Evolutionary conservation across 257 asterid genomes (phyloP), one percentile per base, ranked within the genome.

Genomic region (Solanum paucissectum): DNA sequence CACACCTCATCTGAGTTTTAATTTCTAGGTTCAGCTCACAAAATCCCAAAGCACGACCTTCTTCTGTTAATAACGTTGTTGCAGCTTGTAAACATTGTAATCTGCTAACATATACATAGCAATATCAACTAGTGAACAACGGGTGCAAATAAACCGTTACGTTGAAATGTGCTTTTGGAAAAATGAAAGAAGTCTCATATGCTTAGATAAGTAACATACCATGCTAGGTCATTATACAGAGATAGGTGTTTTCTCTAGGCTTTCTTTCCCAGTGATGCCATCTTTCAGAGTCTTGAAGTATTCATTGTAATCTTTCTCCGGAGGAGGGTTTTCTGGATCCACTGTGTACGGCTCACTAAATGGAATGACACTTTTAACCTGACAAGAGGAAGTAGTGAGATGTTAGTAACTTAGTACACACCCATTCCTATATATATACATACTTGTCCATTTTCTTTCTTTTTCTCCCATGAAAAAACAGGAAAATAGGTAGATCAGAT

Each of bases 301-400:
- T 62, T 89, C 93, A 74, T 93, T 86, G 90, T 97, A 95, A 92
- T 97, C 99, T 86, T 94, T 97, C 85, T 95, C 98, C 13, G 97
- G 93, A 46, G 98, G 99, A 84, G 98, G 98, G 89, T 94, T 95
- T 90, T 94, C 94, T 23, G 98, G 99, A 92, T 97, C 98, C 92
- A 97, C 98, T 3, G 98, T 95, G 71, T 91, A 97, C 37, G 98
- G 95, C 90, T 95, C 98, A 42, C 98, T 97, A 92, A 97, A 95
- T 20, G 98, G 99, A 90, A 94, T 88, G 5, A 92, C 96, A 89
- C 98, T 95, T 90, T 97, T 97, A 46, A 97, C 99, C 98, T 97
- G 94, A 52, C 84, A 83, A 89, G 74, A 52, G 21, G 60, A 34
- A 71, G 33, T 49, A 13, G 64, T 9, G 40, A 27, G 29, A 42